A percentile compares a stretch with the other conserved stretches of the same genome.
phyloP scores from a whole-genome alignment of 345 rosid species.

The Acer yangbiense region DNA sequence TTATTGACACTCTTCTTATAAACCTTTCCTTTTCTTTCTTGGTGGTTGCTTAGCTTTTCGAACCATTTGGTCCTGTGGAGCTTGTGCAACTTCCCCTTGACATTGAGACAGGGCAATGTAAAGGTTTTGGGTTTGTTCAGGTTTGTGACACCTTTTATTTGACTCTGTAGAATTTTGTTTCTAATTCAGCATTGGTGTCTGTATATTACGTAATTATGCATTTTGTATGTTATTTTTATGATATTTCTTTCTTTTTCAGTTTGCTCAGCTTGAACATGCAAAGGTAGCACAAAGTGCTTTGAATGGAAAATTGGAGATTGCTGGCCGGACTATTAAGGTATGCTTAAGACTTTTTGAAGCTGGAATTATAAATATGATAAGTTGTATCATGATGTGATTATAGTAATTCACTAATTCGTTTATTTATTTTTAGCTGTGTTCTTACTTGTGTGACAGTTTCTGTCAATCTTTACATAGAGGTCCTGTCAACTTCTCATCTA shows the following conservation, averaged over 20 bases:
- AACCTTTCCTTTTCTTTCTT: background rate
- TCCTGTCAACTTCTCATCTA: constrained; percentile 1
- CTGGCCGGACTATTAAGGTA: constrained; percentile 88
- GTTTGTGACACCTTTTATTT: constrained; percentile 43
- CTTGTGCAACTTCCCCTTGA: constrained; percentile 94
- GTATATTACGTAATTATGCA: background rate
- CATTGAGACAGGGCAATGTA: constrained; percentile 90
- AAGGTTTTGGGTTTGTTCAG: constrained; percentile 97
- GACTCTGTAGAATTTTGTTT: constrained; percentile 8
- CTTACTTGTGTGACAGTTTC: background rate
- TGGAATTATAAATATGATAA: constrained; percentile 2
- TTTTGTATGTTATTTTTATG: constrained; percentile 3
- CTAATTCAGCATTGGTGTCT: background rate
- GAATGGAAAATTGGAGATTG: constrained; percentile 93
- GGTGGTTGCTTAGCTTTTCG: constrained; percentile 63
- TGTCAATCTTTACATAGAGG: constrained; percentile 5
- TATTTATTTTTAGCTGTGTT: constrained; percentile 1
- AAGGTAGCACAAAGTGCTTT: constrained; percentile 82
- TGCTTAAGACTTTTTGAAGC: constrained; percentile 11
- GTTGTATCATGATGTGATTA: background rate
- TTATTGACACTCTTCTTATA: background rate
- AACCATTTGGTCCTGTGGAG: constrained; percentile 94
- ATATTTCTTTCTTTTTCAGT: constrained; percentile 41
- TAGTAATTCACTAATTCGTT: background rate
- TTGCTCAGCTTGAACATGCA: constrained; percentile 89